Evolutionary conservation across 495 filamentous ascomycete genomes (phyloP).

Genomic region (Penicillium lagena): DNA sequence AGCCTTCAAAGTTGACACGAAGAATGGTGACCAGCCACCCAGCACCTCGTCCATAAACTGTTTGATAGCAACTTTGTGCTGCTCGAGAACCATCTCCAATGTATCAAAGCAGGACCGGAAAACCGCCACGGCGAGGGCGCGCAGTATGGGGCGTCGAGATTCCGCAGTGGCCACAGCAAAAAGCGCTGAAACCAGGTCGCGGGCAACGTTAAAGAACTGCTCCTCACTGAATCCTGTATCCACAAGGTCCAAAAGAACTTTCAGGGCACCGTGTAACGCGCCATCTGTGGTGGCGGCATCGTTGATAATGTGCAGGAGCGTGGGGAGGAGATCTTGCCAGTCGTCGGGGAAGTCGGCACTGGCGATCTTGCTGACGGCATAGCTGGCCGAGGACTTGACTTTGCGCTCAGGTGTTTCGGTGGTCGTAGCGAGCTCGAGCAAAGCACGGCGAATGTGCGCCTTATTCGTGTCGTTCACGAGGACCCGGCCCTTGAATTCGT

Average conservation of each 20-base stretch:
- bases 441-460: slow-evolving; percentile 56
- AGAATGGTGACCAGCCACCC: slow-evolving; percentile 79
- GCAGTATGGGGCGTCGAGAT: slow-evolving; percentile 61
- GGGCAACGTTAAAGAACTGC: slow-evolving; percentile 84
- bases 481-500: slow-evolving; percentile 61
- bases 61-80: slow-evolving; percentile 77
- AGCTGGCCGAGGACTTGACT: slow-evolving; percentile 78
- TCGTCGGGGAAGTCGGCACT: slow-evolving; percentile 87
- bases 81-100: slow-evolving; percentile 90
- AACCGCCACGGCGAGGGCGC: slow-evolving; percentile 78
- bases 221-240: slow-evolving; percentile 89
- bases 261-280: slow-evolving; percentile 83
- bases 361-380: slow-evolving; percentile 93
- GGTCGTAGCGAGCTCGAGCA: slow-evolving; percentile 74
- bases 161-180: slow-evolving; percentile 76
- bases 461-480: slow-evolving; percentile 61
- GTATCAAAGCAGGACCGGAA: slow-evolving; percentile 90
- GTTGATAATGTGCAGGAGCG: slow-evolving; percentile 68
- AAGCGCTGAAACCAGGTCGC: slow-evolving; percentile 73
- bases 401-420: slow-evolving; percentile 67
- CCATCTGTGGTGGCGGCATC: slow-evolving; percentile 56
- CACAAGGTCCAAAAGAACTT: slow-evolving; percentile 82
- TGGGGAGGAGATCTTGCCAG: slow-evolving; percentile 82
- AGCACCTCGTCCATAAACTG: slow-evolving; percentile 82
- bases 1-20: slow-evolving; percentile 64